Conservation (phyloP, 306 rosid species). For the Rosa multiflora region DNA sequence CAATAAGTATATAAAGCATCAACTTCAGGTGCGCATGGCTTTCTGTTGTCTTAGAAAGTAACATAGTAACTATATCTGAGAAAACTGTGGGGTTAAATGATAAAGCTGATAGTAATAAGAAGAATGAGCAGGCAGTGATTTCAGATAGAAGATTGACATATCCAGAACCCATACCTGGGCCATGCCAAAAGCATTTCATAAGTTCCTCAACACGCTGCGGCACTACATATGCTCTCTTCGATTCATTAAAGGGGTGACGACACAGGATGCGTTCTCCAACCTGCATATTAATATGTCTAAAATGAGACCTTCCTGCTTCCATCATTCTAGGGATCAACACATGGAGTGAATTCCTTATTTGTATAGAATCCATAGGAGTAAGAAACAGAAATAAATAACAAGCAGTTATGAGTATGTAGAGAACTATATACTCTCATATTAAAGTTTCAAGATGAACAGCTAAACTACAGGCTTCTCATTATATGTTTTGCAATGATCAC, state of each 20-base stretch:
- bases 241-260: constrained; percentile 97
- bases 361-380: constrained; percentile 1
- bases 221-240: constrained; percentile 97
- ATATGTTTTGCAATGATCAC: not conserved
- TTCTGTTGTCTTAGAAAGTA: not conserved
- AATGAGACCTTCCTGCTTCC: constrained; percentile 8
- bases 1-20: not conserved
- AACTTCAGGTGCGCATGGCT: not conserved
- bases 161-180: constrained; percentile 55
- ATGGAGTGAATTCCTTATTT: not conserved
- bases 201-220: constrained; percentile 95
- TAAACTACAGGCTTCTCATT: not conserved
- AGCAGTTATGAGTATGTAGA: not conserved
- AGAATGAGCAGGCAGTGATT: not conserved
- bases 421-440: not conserved
- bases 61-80: not conserved
- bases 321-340: constrained; percentile 7
- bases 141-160: not conserved
- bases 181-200: constrained; percentile 86
- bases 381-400: not conserved
- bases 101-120: not conserved
- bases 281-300: constrained; percentile 40
- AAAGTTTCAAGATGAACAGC: not conserved
- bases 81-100: not conserved
- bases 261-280: constrained; percentile 90